Conservation (phyloP, 169 alveolate species). For the Plasmodium gaboni region DNA sequence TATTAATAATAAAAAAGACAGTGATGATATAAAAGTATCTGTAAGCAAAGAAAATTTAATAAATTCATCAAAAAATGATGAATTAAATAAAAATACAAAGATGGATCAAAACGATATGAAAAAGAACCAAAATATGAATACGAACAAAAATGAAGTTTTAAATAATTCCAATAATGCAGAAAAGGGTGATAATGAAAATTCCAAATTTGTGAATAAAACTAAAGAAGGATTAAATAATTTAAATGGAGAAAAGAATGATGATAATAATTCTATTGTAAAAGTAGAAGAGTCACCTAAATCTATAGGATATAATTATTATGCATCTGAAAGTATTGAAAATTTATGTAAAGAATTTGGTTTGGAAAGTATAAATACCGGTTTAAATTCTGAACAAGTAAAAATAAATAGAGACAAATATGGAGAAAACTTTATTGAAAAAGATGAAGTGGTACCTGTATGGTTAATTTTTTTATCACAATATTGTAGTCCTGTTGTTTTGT, state of each 20-base stretch:
- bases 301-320: conserved; percentile 82
- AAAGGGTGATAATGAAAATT: conserved; percentile 35
- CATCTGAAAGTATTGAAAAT: conserved; percentile 81
- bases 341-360: conserved; percentile 85
- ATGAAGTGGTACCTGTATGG: conserved; percentile 88
- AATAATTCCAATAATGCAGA: not conserved
- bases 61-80: not conserved
- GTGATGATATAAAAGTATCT: conserved; percentile 1
- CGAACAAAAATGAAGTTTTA: not conserved
- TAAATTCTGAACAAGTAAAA: conserved; percentile 83
- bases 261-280: conserved; percentile 29
- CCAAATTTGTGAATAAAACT: too few relatives aligned
- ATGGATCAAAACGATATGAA: not conserved
- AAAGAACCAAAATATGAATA: not conserved
- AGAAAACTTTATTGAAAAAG: conserved; percentile 88
- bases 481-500: conserved; percentile 87
- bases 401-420: conserved; percentile 89
- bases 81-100: not conserved
- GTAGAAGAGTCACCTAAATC: conserved; percentile 79
- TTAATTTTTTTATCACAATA: conserved; percentile 89
- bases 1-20: conserved; percentile 24
- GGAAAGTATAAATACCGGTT: conserved; percentile 81
- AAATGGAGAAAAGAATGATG: conserved; percentile 72
- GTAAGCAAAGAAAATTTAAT: not conserved
- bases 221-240: not conserved